A percentile compares a stretch with the other conserved stretches of the same genome.
Conservation (phyloP, 2,329 filamentous ascomycete species). For the Penicillium sp. region DNA sequence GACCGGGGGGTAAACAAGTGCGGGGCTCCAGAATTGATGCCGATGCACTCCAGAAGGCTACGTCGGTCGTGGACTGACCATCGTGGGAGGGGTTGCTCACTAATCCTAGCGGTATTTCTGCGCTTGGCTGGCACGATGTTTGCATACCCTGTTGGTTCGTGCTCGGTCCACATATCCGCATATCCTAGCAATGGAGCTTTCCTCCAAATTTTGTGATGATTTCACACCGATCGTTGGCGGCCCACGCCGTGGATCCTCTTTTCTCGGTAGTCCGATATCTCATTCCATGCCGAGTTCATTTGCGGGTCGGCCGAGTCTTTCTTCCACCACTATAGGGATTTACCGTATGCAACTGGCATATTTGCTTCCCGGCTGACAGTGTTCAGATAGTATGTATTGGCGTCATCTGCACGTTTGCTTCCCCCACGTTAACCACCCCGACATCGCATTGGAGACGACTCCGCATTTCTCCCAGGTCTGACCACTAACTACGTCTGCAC, state of each 20-base stretch:
- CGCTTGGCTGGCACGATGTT: background rate
- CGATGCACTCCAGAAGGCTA: conserved; percentile 1
- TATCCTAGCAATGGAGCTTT: background rate
- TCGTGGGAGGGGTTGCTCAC: background rate
- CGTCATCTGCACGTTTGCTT: background rate
- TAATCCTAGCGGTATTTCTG: background rate
- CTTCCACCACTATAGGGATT: background rate
- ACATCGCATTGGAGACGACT: background rate
- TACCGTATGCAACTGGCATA: background rate
- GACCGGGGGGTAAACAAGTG: conserved; percentile 7
- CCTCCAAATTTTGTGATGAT: background rate
- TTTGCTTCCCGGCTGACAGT: background rate
- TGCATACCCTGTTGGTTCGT: background rate
- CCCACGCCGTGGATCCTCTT: background rate
- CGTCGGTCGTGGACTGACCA: too few relatives aligned
- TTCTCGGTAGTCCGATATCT: background rate
- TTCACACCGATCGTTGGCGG: background rate
- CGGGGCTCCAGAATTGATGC: conserved; percentile 15
- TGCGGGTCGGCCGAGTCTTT: background rate
- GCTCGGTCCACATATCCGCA: background rate
- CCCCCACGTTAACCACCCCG: background rate
- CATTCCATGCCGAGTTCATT: background rate
- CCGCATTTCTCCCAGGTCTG: background rate
- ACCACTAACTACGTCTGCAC: background rate
- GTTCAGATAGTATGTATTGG: background rate